These are phyloP conservation scores for Piloderma croceum DNA, from an alignment of 768 basidiomycete genomes.

Conservation along the genomic window DNA sequence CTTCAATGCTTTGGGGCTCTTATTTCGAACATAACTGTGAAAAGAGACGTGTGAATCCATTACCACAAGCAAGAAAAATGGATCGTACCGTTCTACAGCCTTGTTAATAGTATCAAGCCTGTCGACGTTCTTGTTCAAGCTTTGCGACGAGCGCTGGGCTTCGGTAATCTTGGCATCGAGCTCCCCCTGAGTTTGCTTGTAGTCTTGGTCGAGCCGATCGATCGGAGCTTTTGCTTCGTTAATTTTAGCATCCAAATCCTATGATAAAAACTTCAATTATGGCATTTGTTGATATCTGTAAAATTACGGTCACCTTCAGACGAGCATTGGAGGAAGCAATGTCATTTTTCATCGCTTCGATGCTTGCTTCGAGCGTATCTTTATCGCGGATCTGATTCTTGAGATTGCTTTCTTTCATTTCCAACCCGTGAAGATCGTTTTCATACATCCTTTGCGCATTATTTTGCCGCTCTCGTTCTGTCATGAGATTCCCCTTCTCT, in stretches of 20 bases:
- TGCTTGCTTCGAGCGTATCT: slow-evolving; percentile 46
- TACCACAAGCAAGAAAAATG: background rate
- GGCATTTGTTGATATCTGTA: too few relatives aligned
- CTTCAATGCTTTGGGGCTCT: slow-evolving; percentile 52
- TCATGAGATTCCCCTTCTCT: slow-evolving; percentile 49
- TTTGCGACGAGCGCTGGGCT: slow-evolving; percentile 53
- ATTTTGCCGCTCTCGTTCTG: slow-evolving; percentile 60
- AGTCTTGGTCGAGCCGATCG: slow-evolving; percentile 52
- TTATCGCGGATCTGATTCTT: slow-evolving; percentile 56
- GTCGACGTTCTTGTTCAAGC: slow-evolving; percentile 61
- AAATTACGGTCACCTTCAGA: slow-evolving; percentile 48
- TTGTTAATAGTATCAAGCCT: slow-evolving; percentile 56
- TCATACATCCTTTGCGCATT: slow-evolving; percentile 49
- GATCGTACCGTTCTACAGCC: slow-evolving; percentile 55
- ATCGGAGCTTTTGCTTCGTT: slow-evolving; percentile 60
- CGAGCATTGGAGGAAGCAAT: slow-evolving; percentile 37
- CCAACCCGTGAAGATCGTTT: slow-evolving; percentile 54
- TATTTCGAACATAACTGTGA: slow-evolving; percentile 68
- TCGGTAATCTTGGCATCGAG: slow-evolving; percentile 42
- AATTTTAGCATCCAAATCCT: slow-evolving; percentile 65
- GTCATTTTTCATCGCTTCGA: slow-evolving; percentile 56
- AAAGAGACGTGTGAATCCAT: background rate
- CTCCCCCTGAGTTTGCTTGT: slow-evolving; percentile 45
- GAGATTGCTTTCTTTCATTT: slow-evolving; percentile 55
- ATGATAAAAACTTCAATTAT: slow-evolving; percentile 3